Evolutionary conservation across 1,284 basidiomycete genomes (phyloP), one percentile per base, ranked within the genome.

Genomic region (Boletus albobrunnescens): DNA sequence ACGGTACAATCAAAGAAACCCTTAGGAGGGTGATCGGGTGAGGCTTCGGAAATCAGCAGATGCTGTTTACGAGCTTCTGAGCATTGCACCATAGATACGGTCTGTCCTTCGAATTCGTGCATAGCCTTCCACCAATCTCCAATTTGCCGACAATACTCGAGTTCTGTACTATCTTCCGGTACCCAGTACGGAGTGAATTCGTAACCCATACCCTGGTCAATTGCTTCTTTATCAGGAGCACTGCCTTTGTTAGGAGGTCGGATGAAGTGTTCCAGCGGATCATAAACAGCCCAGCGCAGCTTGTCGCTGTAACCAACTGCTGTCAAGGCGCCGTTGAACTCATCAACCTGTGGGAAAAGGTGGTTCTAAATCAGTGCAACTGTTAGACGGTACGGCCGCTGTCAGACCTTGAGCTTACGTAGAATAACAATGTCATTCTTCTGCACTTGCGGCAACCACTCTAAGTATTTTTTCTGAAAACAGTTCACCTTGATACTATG

Each of bases 1-100:
- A 84, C 72, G 0, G 81, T 84, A 49, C 82, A 84, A 51, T 87
- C 72, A 55, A 87, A 85, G 58, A 74, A 86, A 1, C 79, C 81
- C 11, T 54, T 45, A 4, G 76, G 73, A n/a, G 59, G 58, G 14
- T 65, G 65, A 35, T 70, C 59, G 1, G 79, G 78, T 7, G 67
- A 67, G 6, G 71, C 72, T 37, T 82, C 79, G 20, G 68, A 68
- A 38, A 86, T 71, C 4, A 82, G 61, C 30, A 72, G 67, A 54
- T 85, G 82, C 20, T 64, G 54, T 39, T 76, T 67, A 14, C 2
- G 1, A 40, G 30, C 31, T 11, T 2, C 33, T 19, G 44, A 39
- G 38, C 49, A 62, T 26, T 50, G 45, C n/a, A 64, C 51, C 12
- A 37, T 38, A 24, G 46, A 44, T 22, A 53, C 24, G 14, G 49